Conservation (phyloP, 352 stramenopile genomes). For the Phytophthora kernoviae region DNA sequence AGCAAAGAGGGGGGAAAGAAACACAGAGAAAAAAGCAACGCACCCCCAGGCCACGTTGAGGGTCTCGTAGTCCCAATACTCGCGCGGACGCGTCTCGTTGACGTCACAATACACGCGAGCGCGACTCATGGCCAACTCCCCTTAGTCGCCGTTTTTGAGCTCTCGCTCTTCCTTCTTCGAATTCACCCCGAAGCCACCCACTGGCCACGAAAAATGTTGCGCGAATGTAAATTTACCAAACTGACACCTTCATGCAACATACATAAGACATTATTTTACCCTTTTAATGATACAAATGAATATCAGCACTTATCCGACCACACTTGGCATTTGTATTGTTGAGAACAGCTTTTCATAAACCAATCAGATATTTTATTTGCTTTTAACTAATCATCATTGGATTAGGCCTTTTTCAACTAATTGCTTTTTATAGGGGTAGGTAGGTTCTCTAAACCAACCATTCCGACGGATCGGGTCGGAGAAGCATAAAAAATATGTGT, state of each 20-base stretch:
- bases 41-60: slow-evolving; percentile 97
- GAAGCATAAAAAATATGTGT: slow-evolving; percentile 5
- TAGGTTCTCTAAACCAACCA: slow-evolving; percentile 13
- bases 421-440: background rate
- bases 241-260: background rate
- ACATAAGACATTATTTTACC: too few species aligned
- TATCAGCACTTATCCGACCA: too few species aligned
- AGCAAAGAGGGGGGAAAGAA: background rate
- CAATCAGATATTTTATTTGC: slow-evolving; percentile 5
- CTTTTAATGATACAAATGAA: too few species aligned
- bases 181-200: slow-evolving; percentile 15
- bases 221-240: background rate
- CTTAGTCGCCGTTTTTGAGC: slow-evolving; percentile 17
- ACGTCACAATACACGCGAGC: slow-evolving; percentile 94
- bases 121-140: slow-evolving; percentile 56
- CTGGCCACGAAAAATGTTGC: background rate
- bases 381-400: too few species aligned
- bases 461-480: slow-evolving; percentile 23
- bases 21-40: slow-evolving; percentile 13
- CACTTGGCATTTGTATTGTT: too few species aligned
- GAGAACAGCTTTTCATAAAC: background rate
- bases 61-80: slow-evolving; percentile 99
- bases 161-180: slow-evolving; percentile 28
- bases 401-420: too few species aligned
- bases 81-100: slow-evolving; percentile 95